phyloP scores from a whole-genome alignment of 164 flowering plant genomes.

The Macadamia tetraphylla region DNA sequence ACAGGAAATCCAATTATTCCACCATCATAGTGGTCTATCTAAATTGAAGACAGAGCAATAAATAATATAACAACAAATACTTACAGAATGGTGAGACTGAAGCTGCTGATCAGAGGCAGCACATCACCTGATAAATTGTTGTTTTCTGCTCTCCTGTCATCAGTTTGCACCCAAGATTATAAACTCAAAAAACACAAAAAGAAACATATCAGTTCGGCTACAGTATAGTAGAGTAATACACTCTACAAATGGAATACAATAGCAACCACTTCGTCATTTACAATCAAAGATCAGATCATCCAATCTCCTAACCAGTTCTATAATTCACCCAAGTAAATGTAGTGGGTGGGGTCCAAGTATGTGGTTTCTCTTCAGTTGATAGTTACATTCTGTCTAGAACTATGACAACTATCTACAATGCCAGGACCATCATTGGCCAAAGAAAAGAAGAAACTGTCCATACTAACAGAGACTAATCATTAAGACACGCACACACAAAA shows the following conservation, averaged over 20 bases:
- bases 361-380: not conserved
- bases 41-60: not conserved
- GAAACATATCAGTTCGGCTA: not conserved
- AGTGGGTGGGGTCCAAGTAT: not conserved
- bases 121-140: constrained; percentile 73
- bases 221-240: not conserved
- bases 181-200: not conserved
- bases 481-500: no score
- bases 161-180: constrained; percentile 1
- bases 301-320: not conserved
- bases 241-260: not conserved
- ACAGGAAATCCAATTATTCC: not conserved
- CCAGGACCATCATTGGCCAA: no score
- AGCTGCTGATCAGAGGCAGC: constrained; percentile 47
- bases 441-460: no score
- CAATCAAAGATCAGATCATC: no score
- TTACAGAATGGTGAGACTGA: constrained; percentile 67
- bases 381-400: not conserved
- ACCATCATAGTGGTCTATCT: not conserved
- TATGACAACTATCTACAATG: no score
- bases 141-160: constrained; percentile 61
- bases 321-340: not conserved
- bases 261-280: not conserved
- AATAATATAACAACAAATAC: constrained; percentile 13
- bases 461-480: no score